Conservation (phyloP, 106 monocot species). For the Allium cepa region DNA sequence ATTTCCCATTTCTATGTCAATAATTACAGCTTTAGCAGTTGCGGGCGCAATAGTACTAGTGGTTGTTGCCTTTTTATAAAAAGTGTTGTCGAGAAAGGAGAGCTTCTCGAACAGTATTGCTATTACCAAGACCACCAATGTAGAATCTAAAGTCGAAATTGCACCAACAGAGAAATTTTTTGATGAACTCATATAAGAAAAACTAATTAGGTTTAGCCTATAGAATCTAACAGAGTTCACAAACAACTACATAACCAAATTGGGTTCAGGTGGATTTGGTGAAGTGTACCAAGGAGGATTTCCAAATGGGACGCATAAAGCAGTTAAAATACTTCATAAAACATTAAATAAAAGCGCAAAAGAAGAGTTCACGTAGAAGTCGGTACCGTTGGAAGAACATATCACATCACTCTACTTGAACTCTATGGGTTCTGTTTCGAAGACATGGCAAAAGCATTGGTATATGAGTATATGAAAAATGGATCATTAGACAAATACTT, state of each 20-base stretch:
- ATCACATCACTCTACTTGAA: constrained; percentile 6
- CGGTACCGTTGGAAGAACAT: constrained; percentile 9
- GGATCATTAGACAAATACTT: constrained; percentile 4
- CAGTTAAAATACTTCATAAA: constrained; percentile 9
- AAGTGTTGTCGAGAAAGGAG: not conserved
- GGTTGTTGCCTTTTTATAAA: not conserved
- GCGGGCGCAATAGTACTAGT: not conserved
- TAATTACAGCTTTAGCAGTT: not conserved
- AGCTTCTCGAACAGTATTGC: not conserved
- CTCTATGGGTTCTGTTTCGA: constrained; percentile 23
- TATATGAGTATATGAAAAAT: constrained; percentile 9
- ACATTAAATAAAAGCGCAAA: not conserved
- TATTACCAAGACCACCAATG: not conserved
- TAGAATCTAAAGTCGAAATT: not conserved
- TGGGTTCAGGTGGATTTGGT: constrained; percentile 16
- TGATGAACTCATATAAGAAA: constrained; percentile 4
- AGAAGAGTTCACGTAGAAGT: constrained; percentile 16
- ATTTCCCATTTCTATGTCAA: too few relatives aligned
- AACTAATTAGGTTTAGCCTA: constrained; percentile 10
- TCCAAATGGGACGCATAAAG: constrained; percentile 4
- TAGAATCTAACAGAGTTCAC: constrained; percentile 10
- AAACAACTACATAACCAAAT: not conserved
- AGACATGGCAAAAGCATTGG: not conserved
- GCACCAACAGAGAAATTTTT: constrained; percentile 10
- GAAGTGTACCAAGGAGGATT: constrained; percentile 11